These are phyloP conservation scores for Leccinellum albellum DNA, from an alignment of 768 basidiomycete species.

Conservation along the genomic window DNA sequence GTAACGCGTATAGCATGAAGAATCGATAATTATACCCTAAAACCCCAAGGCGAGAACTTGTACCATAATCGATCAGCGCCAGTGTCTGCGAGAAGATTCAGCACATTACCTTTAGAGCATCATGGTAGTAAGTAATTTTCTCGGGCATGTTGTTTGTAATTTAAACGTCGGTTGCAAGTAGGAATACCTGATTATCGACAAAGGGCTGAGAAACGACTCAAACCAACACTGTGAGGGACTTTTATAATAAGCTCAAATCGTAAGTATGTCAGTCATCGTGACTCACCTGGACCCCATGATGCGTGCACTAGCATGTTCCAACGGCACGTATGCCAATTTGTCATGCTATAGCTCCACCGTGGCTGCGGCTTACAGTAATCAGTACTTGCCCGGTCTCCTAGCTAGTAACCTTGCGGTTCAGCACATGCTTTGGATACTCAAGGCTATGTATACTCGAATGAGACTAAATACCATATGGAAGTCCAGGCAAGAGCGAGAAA, in stretches of 20 bases:
- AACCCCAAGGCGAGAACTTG: no score
- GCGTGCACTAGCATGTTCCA: no score
- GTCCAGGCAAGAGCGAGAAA: no score
- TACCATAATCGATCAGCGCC: background rate
- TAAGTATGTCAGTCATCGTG: no score
- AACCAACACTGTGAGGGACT: background rate
- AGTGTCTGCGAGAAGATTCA: background rate
- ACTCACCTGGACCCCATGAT: no score
- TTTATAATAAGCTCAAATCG: background rate
- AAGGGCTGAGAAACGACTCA: background rate
- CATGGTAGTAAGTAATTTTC: slow-evolving; percentile 38
- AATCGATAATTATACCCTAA: no score
- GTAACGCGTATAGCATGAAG: background rate
- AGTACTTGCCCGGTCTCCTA: background rate
- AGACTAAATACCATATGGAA: no score
- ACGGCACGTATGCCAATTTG: background rate
- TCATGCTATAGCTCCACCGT: background rate
- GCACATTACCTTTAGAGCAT: slow-evolving; percentile 36
- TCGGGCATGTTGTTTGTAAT: slow-evolving; percentile 13
- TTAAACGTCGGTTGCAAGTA: background rate
- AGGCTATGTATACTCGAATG: no score
- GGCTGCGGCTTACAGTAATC: background rate
- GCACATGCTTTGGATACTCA: no score
- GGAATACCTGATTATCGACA: background rate
- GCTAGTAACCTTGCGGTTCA: background rate